Evolutionary conservation across 768 basidiomycete genomes (phyloP), one percentile per base, ranked within the genome.

Genomic region (Collybiopsis confluens): DNA sequence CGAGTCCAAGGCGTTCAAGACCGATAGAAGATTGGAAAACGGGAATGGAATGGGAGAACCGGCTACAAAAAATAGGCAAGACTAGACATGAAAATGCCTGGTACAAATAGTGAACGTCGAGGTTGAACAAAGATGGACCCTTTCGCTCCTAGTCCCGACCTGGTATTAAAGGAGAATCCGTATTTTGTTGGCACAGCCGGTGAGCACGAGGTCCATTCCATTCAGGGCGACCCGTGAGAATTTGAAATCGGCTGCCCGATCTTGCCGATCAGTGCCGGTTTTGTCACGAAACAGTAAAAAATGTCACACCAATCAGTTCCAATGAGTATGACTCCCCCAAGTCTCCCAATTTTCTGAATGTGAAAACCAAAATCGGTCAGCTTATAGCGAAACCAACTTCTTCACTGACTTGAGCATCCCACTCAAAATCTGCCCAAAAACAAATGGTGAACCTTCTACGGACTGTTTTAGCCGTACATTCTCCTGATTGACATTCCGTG

Each of bases 101-200:
- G 42, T 21, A 43, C 21, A 37, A 53, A 33, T 20, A 44, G 42
- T 26, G 45, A 53, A 35, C 20, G 18, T 53, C 35, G 35, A 41
- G 43, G 45, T 35, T 27, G 33, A 53, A 20, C n/a, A 53, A 28
- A 48, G 13, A 23, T 15, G 26, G 27, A 44, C 20, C 28, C 20
- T 26, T 41, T 26, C 27, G 24, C 38, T 21, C 9, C 13, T 38
- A 27, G 43, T 28, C 52, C 52, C 42, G 38, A 27, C 26, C 35
- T 40, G 16, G 52, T 53, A 53, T 53, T 53, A 53, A 44, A 53
- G 52, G 52, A 53, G 52, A 52, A 40, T 42, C 41, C 43, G 52
- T 53, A 43, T 53, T 53, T 53, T 41, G 51, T 38, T 20, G 35
- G 52, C 52, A 53, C 52, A 53, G 52, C 52, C 52, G 52, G 45